Conservation (phyloP, 2,329 filamentous ascomycete genomes). For the Delphinella strobiligena region DNA sequence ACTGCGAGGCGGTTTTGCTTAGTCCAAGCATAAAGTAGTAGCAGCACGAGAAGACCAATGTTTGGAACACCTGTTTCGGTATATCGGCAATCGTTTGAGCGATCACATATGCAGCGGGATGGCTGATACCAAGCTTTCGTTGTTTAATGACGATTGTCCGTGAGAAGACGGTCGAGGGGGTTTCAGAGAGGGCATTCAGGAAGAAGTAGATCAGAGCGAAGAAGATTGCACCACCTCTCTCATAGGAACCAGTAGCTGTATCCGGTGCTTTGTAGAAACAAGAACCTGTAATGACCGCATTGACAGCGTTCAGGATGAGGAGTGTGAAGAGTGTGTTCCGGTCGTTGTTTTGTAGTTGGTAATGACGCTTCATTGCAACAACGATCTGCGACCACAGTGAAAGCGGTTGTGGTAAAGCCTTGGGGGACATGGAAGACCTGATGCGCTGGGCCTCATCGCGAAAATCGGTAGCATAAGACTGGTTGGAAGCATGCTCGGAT, state of each 20-base stretch:
- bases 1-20: conserved; percentile 5
- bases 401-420: conserved; percentile 5
- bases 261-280: conserved; percentile 44
- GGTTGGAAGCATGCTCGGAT: conserved; percentile 12
- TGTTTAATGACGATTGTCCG: conserved; percentile 37
- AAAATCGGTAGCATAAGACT: conserved; percentile 5
- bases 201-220: conserved; percentile 49
- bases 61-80: conserved; percentile 3
- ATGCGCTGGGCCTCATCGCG: conserved; percentile 5
- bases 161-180: conserved; percentile 46
- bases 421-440: conserved; percentile 1
- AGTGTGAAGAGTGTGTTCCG: conserved; percentile 7
- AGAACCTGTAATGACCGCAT: conserved; percentile 41
- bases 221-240: conserved; percentile 40
- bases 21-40: conserved; percentile 55
- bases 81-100: conserved; percentile 30
- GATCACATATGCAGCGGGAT: conserved; percentile 35
- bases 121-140: conserved; percentile 29
- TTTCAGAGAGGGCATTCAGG: conserved; percentile 45
- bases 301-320: conserved; percentile 5
- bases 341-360: conserved; percentile 6
- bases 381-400: conserved; percentile 5
- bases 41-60: conserved; percentile 40
- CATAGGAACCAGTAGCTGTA: conserved; percentile 40
- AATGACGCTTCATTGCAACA: conserved; percentile 6